These are phyloP conservation scores for Sporothrix humicola DNA, from an alignment of 2,329 filamentous ascomycete genomes.

Conservation along the genomic window DNA sequence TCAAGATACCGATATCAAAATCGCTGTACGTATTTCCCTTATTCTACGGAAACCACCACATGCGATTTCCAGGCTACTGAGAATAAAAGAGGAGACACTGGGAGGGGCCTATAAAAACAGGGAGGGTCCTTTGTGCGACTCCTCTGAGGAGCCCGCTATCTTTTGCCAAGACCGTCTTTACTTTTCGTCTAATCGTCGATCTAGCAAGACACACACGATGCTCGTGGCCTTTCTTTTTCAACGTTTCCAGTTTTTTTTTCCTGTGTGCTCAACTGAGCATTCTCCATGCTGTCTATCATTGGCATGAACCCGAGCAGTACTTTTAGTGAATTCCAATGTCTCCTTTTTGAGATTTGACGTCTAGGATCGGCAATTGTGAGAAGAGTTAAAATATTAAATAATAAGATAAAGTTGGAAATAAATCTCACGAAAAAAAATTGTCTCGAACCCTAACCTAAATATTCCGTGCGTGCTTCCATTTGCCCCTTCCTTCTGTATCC, in stretches of 20 bases:
- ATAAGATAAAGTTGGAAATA: not conserved
- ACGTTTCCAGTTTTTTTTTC: not conserved
- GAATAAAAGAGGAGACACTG: slow-evolving; percentile 18
- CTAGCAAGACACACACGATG: slow-evolving; percentile 14
- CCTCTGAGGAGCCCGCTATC: slow-evolving; percentile 15
- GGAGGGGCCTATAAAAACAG: slow-evolving; percentile 2
- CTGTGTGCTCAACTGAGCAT: not conserved
- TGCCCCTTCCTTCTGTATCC: not conserved
- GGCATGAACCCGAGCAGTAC: not conserved
- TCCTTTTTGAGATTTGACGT: not conserved
- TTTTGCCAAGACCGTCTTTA: slow-evolving; percentile 16
- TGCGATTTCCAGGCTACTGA: not conserved
- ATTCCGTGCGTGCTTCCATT: not conserved
- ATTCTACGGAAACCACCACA: slow-evolving; percentile 16
- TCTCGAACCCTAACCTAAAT: slow-evolving; percentile 11
- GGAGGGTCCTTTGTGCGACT: slow-evolving; percentile 1
- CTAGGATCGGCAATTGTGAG: not conserved
- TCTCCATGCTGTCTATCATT: not conserved
- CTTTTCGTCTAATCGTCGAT: slow-evolving; percentile 20
- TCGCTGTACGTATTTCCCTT: slow-evolving; percentile 24
- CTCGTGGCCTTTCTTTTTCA: not conserved
- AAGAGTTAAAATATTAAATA: not conserved
- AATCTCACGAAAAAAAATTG: not conserved
- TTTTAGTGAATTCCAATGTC: not conserved
- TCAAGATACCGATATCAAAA: slow-evolving; percentile 13